Percentiles rank a stretch among this genome's conserved stretches.
Evolutionary conservation across 2,329 filamentous ascomycete genomes (phyloP).

Genomic region (Madurella fahalii): DNA sequence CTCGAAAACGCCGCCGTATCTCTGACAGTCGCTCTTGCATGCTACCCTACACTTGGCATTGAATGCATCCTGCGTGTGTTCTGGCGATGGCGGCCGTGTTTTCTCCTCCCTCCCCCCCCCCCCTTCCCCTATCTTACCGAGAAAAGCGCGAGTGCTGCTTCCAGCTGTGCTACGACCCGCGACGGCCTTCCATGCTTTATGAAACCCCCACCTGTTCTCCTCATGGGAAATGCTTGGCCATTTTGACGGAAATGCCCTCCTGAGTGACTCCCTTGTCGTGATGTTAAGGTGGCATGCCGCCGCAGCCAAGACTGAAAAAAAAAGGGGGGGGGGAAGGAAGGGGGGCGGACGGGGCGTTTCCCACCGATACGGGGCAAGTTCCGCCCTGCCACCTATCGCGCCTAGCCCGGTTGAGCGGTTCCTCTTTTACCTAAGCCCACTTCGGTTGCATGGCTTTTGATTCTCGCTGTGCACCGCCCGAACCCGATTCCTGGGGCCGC

Average conservation of each 20-base stretch:
- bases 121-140: too few species aligned
- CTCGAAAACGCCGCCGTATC: not conserved
- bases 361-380: too few species aligned
- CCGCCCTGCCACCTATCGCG: not conserved
- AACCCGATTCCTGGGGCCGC: conserved; percentile 1
- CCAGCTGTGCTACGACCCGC: too few species aligned
- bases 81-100: too few species aligned
- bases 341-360: too few species aligned
- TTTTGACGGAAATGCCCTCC: not conserved
- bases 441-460: not conserved
- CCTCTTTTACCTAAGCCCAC: not conserved
- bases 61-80: too few species aligned
- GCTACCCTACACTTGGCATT: too few species aligned
- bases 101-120: too few species aligned
- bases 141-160: too few species aligned
- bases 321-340: too few species aligned
- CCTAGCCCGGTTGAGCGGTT: conserved; percentile 10
- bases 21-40: not conserved
- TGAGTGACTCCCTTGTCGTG: not conserved
- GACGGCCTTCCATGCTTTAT: too few species aligned
- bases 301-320: conserved; percentile 7
- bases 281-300: not conserved
- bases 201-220: too few species aligned
- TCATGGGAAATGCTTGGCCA: not conserved
- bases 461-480: not conserved